phyloP scores from a whole-genome alignment of 2,329 filamentous ascomycete species.

The Aspergillus sp. region DNA sequence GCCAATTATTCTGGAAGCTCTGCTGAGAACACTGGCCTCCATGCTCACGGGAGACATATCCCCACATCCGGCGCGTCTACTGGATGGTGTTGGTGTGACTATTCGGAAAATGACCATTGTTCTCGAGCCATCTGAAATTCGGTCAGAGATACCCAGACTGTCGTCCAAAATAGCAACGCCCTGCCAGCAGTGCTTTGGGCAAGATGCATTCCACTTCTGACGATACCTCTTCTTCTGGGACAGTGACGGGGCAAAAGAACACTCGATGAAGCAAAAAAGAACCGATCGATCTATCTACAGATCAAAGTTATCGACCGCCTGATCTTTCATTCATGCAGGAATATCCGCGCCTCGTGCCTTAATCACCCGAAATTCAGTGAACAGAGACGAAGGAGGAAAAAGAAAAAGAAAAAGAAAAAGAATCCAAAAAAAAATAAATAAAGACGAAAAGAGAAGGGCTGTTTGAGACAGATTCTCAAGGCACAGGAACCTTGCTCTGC shows the following conservation, averaged over 20 bases:
- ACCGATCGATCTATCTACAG: slow-evolving; percentile 11
- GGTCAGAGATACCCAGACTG: slow-evolving; percentile 4
- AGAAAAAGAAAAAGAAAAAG: neutral
- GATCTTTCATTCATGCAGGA: slow-evolving; percentile 27
- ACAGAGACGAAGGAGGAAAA: neutral
- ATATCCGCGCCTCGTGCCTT: slow-evolving; percentile 23
- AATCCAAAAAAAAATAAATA: neutral
- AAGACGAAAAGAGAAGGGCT: neutral
- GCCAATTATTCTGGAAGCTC: slow-evolving; percentile 23
- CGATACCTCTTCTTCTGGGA: slow-evolving; percentile 20
- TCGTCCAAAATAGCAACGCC: slow-evolving; percentile 7
- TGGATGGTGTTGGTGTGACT: slow-evolving; percentile 12
- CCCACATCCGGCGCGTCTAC: slow-evolving; percentile 12
- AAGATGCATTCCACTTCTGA: slow-evolving; percentile 16
- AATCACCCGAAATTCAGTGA: slow-evolving; percentile 14
- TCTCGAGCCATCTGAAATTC: slow-evolving; percentile 5
- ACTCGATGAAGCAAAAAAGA: slow-evolving; percentile 18
- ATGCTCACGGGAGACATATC: slow-evolving; percentile 8
- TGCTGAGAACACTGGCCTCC: slow-evolving; percentile 14
- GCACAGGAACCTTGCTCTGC: slow-evolving; percentile 10
- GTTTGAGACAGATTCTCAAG: slow-evolving; percentile 11
- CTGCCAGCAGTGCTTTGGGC: slow-evolving; percentile 6
- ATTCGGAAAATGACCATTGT: slow-evolving; percentile 15
- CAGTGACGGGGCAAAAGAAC: slow-evolving; percentile 27
- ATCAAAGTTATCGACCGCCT: slow-evolving; percentile 30